Base-by-base conservation (phyloP, 768 basidiomycete genomes). In the Suillus alpinus region DNA sequence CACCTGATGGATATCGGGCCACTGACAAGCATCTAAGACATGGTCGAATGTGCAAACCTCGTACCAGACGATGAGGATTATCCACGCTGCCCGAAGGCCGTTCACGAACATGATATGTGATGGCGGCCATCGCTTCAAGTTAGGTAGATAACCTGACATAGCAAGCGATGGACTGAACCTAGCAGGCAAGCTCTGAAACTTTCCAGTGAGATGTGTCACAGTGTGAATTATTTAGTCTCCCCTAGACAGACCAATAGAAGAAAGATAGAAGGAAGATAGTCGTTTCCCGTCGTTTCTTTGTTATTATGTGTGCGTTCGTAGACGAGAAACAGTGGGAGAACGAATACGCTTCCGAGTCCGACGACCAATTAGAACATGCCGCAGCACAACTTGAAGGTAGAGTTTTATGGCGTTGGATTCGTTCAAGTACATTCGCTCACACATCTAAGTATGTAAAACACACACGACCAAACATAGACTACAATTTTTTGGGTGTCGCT, bases 31-130 rank as follows among this genome's bases (percentile, higher is more conserved):
- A 4, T 65, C 67, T 20, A 81, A 76, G 32, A 79, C 80, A 59
- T 73, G 74, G 50, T 73, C 67, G 70, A 91, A 93, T 7, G 80
- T 73, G 5, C 79, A 80, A 50, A 85, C 71, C 69, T 96, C 94
- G 66, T 81, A 83, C 89, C 89, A 94, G 41, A 88, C 58, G 49
- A 91, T 79, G 44, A 83, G 66, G 8, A 85, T 61, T 23, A 88
- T 71, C 92, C 92, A 94, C 31, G 81, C 43, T 6, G 77, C 63
- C 58, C 84, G 78, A n/a, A 89, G 75, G 36, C 73, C 67, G 52
- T 80, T 80, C 63, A 86, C 77, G 39, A 79, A 68, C 29, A 69
- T 64, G 52, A 70, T 75, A 26, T 68, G 56, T 26, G 60, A 50
- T 37, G 37, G 37, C 12, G 32, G 32, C 59, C 39, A 58, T 40